Conservation (phyloP, 495 filamentous ascomycete genomes). For the Glonium stellatum region DNA sequence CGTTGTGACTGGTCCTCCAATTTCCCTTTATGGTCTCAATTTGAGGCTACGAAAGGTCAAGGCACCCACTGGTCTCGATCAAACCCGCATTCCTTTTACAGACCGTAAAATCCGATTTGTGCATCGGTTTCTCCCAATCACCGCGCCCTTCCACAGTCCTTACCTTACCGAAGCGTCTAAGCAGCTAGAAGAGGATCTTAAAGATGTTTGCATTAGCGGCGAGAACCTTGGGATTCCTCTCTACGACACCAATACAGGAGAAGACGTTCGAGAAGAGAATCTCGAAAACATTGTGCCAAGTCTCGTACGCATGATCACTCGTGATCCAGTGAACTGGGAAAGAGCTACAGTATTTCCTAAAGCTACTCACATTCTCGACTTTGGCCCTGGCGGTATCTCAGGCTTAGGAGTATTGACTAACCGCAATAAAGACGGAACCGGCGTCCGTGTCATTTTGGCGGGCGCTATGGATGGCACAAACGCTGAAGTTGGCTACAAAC, state of each 20-base stretch:
- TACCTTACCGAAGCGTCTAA: slow-evolving; percentile 75
- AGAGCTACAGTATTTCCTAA: slow-evolving; percentile 79
- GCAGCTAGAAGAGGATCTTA: slow-evolving; percentile 77
- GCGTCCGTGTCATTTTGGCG: slow-evolving; percentile 88
- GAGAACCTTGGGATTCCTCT: slow-evolving; percentile 70
- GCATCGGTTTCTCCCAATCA: slow-evolving; percentile 95
- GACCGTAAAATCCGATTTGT: slow-evolving; percentile 94
- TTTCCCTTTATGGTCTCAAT: slow-evolving; percentile 93
- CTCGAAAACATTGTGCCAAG: slow-evolving; percentile 65
- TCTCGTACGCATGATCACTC: slow-evolving; percentile 86
- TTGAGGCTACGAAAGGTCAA: slow-evolving; percentile 90
- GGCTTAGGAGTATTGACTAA: slow-evolving; percentile 95
- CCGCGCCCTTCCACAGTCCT: slow-evolving; percentile 94
- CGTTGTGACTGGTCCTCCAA: slow-evolving; percentile 92
- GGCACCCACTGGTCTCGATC: slow-evolving; percentile 90
- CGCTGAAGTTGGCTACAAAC: slow-evolving; percentile 88
- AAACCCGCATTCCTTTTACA: slow-evolving; percentile 89
- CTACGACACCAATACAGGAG: slow-evolving; percentile 78
- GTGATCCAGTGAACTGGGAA: slow-evolving; percentile 90
- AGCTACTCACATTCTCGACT: slow-evolving; percentile 91
- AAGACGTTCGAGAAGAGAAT: slow-evolving; percentile 64
- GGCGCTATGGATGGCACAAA: slow-evolving; percentile 87
- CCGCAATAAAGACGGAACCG: slow-evolving; percentile 96
- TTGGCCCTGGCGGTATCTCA: slow-evolving; percentile 92
- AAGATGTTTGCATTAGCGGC: slow-evolving; percentile 65